phyloP scores from a whole-genome alignment of 169 alveolate species.

The Neospora caninum region DNA sequence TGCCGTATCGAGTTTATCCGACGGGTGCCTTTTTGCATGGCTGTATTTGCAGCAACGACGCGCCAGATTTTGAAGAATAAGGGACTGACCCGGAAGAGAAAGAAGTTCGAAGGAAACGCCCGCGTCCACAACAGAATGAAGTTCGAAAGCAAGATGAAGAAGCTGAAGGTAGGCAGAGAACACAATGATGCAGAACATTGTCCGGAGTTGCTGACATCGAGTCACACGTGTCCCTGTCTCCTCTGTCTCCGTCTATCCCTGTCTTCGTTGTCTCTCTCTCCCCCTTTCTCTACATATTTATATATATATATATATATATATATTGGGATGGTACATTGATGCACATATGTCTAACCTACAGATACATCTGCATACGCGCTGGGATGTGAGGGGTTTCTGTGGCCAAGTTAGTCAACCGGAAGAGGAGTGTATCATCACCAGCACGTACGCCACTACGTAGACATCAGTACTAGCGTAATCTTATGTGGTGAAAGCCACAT shows the following conservation, averaged over 20 bases:
- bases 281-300: background rate
- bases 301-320: too few species aligned
- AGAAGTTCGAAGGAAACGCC: conserved; percentile 93
- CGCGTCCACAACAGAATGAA: conserved; percentile 91
- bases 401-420: too few species aligned
- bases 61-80: conserved; percentile 84
- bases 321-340: too few species aligned
- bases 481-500: too few species aligned
- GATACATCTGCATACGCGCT: too few species aligned
- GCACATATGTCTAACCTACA: too few species aligned
- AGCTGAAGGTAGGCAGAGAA: conserved; percentile 78
- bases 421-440: too few species aligned
- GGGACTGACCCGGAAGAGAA: conserved; percentile 91
- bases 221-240: too few species aligned
- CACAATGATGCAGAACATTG: background rate
- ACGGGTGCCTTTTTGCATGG: background rate
- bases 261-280: background rate
- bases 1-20: background rate
- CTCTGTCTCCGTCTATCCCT: background rate
- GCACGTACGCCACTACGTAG: too few species aligned
- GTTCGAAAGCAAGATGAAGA: conserved; percentile 86
- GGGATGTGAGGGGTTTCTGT: too few species aligned
- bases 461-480: too few species aligned
- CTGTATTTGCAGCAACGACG: conserved; percentile 43
- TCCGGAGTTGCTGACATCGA: background rate